A percentile compares a stretch with the other conserved stretches of the same genome.
These are phyloP conservation scores for Aaosphaeria pasadenensis DNA, from an alignment of 2,329 filamentous ascomycete genomes.

Conservation along the genomic window DNA sequence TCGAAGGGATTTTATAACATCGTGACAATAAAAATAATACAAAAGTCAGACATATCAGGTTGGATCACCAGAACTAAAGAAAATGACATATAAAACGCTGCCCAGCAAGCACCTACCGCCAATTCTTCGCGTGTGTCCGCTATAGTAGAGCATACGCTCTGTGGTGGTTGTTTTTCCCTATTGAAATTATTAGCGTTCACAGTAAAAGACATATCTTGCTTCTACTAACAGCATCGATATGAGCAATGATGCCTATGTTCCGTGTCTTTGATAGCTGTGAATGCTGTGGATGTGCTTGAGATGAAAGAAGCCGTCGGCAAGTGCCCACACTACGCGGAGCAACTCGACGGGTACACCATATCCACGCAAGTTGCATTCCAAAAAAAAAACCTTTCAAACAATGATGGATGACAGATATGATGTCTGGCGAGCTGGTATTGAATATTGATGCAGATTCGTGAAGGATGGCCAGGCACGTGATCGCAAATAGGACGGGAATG, in stretches of 20 bases:
- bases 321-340: slow-evolving; percentile 28
- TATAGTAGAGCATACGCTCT: slow-evolving; percentile 98
- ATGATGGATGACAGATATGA: too few relatives aligned
- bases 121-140: slow-evolving; percentile 80
- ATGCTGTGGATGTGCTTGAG: slow-evolving; percentile 14
- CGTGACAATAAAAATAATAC: too few relatives aligned
- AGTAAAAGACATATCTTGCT: neutral
- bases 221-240: slow-evolving; percentile 77
- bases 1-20: too few relatives aligned
- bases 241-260: slow-evolving; percentile 98
- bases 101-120: slow-evolving; percentile 52
- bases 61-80: too few relatives aligned
- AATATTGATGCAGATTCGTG: too few relatives aligned
- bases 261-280: slow-evolving; percentile 62
- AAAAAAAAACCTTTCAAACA: slow-evolving; percentile 7
- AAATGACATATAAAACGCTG: too few relatives aligned
- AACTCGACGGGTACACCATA: slow-evolving; percentile 31
- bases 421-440: too few relatives aligned
- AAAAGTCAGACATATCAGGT: too few relatives aligned
- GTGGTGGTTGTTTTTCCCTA: slow-evolving; percentile 96
- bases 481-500: too few relatives aligned
- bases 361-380: slow-evolving; percentile 35
- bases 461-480: too few relatives aligned
- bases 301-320: slow-evolving; percentile 28
- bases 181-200: neutral